These are phyloP conservation scores for Fragilaria radians DNA, from an alignment of 108 stramenopile species.

Conservation along the genomic window DNA sequence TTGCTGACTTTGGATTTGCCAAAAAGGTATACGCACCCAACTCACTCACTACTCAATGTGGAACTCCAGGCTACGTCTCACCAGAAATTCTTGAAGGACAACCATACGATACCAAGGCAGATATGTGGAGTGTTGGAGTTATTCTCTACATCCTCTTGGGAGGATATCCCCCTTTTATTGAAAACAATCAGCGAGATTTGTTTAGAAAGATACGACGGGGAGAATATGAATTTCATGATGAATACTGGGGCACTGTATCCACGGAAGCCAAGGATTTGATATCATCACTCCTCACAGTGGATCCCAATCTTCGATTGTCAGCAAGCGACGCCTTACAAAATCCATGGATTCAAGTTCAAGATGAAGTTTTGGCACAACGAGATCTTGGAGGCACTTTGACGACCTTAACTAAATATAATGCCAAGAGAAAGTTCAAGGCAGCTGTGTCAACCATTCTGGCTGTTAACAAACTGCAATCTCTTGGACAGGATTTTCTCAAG, in stretches of 20 bases:
- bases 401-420: slow-evolving; percentile 74
- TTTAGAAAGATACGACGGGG: slow-evolving; percentile 78
- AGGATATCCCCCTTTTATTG: slow-evolving; percentile 89
- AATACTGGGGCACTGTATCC: slow-evolving; percentile 79
- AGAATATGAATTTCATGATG: slow-evolving; percentile 80
- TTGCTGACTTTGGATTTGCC: slow-evolving; percentile 98
- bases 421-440: slow-evolving; percentile 79
- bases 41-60: slow-evolving; percentile 84
- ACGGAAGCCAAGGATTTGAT: slow-evolving; percentile 86
- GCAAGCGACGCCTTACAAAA: slow-evolving; percentile 67
- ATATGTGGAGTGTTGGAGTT: slow-evolving; percentile 97
- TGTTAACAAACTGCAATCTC: slow-evolving; percentile 38
- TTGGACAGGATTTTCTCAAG: slow-evolving; percentile 14
- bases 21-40: slow-evolving; percentile 60
- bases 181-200: slow-evolving; percentile 70
- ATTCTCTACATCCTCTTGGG: slow-evolving; percentile 95
- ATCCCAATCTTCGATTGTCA: slow-evolving; percentile 49
- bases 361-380: slow-evolving; percentile 41
- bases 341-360: slow-evolving; percentile 73
- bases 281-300: slow-evolving; percentile 52
- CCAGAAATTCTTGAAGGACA: slow-evolving; percentile 90
- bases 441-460: slow-evolving; percentile 70
- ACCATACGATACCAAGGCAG: slow-evolving; percentile 87
- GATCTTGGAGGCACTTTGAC: slow-evolving; percentile 61
- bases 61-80: slow-evolving; percentile 95